Evolutionary conservation across 108 stramenopile species (phyloP).

Genomic region (Nitzschia sp.): DNA sequence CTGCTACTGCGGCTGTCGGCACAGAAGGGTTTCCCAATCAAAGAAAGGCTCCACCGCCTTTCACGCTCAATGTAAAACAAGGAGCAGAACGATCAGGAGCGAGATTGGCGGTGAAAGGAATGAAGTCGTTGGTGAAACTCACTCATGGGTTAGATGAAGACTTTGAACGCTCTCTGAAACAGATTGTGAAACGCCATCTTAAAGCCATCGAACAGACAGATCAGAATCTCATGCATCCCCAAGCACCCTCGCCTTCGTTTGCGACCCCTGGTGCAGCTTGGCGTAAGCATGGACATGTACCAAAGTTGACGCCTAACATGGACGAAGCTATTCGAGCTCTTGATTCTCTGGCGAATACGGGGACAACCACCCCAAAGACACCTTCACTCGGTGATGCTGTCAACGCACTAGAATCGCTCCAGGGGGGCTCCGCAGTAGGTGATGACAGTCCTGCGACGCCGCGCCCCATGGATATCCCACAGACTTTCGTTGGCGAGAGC

Average conservation of each 20-base stretch:
- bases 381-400: slow-evolving; percentile 7
- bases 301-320: slow-evolving; percentile 13
- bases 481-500: background rate
- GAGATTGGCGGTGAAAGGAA: slow-evolving; percentile 60
- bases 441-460: background rate
- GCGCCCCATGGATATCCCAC: background rate
- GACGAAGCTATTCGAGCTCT: slow-evolving; percentile 27
- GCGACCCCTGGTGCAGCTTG: background rate
- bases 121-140: slow-evolving; percentile 55
- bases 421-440: background rate
- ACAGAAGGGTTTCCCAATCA: background rate
- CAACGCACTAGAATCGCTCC: background rate
- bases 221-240: background rate
- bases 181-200: slow-evolving; percentile 56
- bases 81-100: slow-evolving; percentile 65
- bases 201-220: slow-evolving; percentile 21
- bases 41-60: slow-evolving; percentile 23
- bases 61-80: slow-evolving; percentile 76
- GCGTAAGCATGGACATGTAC: background rate
- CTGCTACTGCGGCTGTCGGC: too few relatives aligned
- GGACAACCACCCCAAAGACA: background rate
- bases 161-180: slow-evolving; percentile 59
- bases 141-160: slow-evolving; percentile 70
- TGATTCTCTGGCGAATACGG: background rate
- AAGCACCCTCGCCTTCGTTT: background rate